Conservation (phyloP, 2,329 filamentous ascomycete genomes). For the Cytospora mali region DNA sequence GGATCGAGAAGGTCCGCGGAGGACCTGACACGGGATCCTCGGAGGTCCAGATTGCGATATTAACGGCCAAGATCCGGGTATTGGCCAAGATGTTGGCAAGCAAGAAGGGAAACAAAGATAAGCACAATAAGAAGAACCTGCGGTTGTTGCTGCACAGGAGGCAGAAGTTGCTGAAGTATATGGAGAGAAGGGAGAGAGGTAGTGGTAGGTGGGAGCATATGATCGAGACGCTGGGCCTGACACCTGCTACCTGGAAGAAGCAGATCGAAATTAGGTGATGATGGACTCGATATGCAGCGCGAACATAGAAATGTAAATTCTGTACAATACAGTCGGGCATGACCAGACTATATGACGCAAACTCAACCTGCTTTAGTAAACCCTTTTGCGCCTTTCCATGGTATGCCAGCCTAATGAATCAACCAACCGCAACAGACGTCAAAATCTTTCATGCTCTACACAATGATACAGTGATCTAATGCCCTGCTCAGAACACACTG, state of each 20-base stretch:
- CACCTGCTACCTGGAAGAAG: constrained; percentile 84
- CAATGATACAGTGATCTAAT: constrained; percentile 29
- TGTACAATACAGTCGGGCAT: constrained; percentile 49
- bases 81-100: constrained; percentile 72
- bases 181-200: constrained; percentile 87
- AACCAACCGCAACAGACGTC: constrained; percentile 22
- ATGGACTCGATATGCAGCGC: constrained; percentile 33
- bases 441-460: constrained; percentile 20
- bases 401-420: constrained; percentile 32
- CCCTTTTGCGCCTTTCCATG: constrained; percentile 32
- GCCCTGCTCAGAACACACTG: constrained; percentile 76
- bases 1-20: constrained; percentile 57
- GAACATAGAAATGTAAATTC: constrained; percentile 45
- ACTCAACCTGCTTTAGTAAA: constrained; percentile 23
- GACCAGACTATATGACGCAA: constrained; percentile 24
- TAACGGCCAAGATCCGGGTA: constrained; percentile 90
- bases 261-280: constrained; percentile 69
- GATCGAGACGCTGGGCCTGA: constrained; percentile 81
- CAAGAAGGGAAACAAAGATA: constrained; percentile 76
- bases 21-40: constrained; percentile 92
- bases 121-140: constrained; percentile 91
- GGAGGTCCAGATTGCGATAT: constrained; percentile 95
- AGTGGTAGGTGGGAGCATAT: constrained; percentile 88
- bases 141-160: constrained; percentile 82
- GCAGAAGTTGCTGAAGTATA: constrained; percentile 85